Conservation (phyloP, 2,329 filamentous ascomycete species). For the Xenosphaeropsis pyriputrescens region DNA sequence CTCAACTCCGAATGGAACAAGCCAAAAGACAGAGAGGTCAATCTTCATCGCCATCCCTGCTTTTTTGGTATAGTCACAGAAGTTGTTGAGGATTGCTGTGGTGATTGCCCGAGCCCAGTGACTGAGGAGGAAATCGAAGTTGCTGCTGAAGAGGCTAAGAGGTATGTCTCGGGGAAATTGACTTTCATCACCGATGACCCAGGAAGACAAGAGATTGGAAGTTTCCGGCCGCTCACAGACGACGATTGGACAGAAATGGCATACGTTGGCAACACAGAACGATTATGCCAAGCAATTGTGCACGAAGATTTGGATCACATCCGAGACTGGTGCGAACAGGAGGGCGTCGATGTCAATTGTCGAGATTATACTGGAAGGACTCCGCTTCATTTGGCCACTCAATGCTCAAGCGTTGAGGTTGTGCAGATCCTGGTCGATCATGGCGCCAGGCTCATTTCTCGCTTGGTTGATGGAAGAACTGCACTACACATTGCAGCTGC, state of each 20-base stretch:
- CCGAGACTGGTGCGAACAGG: constrained; percentile 51
- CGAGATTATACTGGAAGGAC: constrained; percentile 69
- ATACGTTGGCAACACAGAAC: constrained; percentile 66
- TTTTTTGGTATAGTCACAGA: constrained; percentile 69
- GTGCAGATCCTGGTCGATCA: constrained; percentile 58
- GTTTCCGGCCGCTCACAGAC: constrained; percentile 68
- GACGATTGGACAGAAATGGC: constrained; percentile 88
- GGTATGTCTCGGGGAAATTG: constrained; percentile 61
- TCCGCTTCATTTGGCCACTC: constrained; percentile 63
- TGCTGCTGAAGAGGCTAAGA: constrained; percentile 57
- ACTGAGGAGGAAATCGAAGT: constrained; percentile 60
- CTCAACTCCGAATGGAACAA: constrained; percentile 83
- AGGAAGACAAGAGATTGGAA: constrained; percentile 57
- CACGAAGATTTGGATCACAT: constrained; percentile 58
- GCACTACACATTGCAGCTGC: constrained; percentile 71
- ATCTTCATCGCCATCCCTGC: constrained; percentile 71
- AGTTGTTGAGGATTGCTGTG: constrained; percentile 70
- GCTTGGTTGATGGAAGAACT: constrained; percentile 66
- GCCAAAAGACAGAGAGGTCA: constrained; percentile 56
- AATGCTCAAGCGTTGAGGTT: constrained; percentile 52
- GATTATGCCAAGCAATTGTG: constrained; percentile 69
- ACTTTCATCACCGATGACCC: constrained; percentile 69
- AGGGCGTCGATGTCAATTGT: constrained; percentile 54
- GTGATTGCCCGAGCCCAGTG: constrained; percentile 53
- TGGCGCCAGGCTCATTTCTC: constrained; percentile 57